These are phyloP conservation scores for Quercus rubra DNA, from an alignment of 306 rosid genomes.

Conservation along the genomic window DNA sequence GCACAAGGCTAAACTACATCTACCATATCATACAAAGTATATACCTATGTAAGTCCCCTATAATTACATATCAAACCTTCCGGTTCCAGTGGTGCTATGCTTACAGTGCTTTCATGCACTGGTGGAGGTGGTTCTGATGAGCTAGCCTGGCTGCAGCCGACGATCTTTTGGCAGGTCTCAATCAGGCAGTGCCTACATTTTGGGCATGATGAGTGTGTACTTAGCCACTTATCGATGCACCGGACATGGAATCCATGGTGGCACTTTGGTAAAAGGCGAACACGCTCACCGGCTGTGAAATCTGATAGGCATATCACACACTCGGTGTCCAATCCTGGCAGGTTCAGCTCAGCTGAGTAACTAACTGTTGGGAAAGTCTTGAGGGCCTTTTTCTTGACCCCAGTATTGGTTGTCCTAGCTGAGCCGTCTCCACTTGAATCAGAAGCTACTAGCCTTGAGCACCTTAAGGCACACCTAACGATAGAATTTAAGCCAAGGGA, in stretches of 20 bases:
- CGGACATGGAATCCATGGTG: slow-evolving; percentile 83
- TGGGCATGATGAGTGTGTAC: slow-evolving; percentile 89
- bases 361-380: slow-evolving; percentile 58
- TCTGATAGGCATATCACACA: slow-evolving; percentile 81
- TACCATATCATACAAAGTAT: not conserved
- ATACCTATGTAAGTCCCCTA: slow-evolving; percentile 35
- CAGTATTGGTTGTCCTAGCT: slow-evolving; percentile 35
- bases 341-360: slow-evolving; percentile 48
- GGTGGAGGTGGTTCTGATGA: slow-evolving; percentile 28
- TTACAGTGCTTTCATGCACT: slow-evolving; percentile 38
- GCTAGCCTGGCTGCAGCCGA: slow-evolving; percentile 41
- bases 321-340: slow-evolving; percentile 60
- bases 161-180: slow-evolving; percentile 73
- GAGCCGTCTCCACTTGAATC: slow-evolving; percentile 18
- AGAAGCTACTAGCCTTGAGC: slow-evolving; percentile 44
- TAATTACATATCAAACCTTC: slow-evolving; percentile 55
- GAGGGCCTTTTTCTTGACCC: slow-evolving; percentile 72
- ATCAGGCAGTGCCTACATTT: slow-evolving; percentile 82
- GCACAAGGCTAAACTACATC: not conserved
- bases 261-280: slow-evolving; percentile 76
- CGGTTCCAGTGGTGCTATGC: slow-evolving; percentile 50
- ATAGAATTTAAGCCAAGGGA: slow-evolving; percentile 83
- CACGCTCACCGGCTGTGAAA: slow-evolving; percentile 50
- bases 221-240: slow-evolving; percentile 88
- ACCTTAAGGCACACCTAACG: slow-evolving; percentile 70